A percentile compares a stretch with the other conserved stretches of the same genome.
Evolutionary conservation across 352 stramenopile species (phyloP).

Genomic region (Globisporangium cylindrosporum): DNA sequence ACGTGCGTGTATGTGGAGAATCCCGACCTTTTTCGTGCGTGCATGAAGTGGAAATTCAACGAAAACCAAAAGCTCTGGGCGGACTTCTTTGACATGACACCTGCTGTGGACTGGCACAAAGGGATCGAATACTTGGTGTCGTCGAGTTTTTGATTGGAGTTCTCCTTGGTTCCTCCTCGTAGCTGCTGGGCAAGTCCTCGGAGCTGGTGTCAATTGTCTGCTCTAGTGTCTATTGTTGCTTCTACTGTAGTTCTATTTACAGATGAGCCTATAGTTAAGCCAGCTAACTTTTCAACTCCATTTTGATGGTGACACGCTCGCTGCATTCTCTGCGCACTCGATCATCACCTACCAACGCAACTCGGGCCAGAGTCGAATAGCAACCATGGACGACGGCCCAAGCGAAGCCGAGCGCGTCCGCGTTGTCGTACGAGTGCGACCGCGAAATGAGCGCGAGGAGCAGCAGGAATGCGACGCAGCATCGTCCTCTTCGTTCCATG

Average conservation of each 20-base stretch:
- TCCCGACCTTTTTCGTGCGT: not conserved
- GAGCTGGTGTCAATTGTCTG: not conserved
- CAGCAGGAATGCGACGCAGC: slow-evolving; percentile 12
- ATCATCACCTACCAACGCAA: not conserved
- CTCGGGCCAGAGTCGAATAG: not conserved
- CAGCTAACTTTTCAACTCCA: not conserved
- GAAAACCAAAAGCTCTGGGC: not conserved
- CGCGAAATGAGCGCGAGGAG: slow-evolving; percentile 68
- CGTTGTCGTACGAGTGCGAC: slow-evolving; percentile 78
- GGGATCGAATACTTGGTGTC: not conserved
- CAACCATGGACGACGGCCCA: slow-evolving; percentile 28
- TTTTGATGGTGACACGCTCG: not conserved
- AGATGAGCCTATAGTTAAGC: not conserved
- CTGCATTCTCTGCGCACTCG: not conserved
- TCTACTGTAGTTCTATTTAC: not conserved
- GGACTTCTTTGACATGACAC: not conserved
- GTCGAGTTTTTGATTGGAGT: not conserved
- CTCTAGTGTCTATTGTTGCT: not conserved
- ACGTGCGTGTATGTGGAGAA: not conserved
- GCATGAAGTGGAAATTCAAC: not conserved
- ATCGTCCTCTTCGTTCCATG: not conserved
- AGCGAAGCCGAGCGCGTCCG: slow-evolving; percentile 59
- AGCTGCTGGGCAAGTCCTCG: not conserved
- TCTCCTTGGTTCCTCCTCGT: not conserved
- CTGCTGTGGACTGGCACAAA: not conserved